Conservation (phyloP, 2,329 filamentous ascomycete genomes). For the Gaeumannomyces tritici region DNA sequence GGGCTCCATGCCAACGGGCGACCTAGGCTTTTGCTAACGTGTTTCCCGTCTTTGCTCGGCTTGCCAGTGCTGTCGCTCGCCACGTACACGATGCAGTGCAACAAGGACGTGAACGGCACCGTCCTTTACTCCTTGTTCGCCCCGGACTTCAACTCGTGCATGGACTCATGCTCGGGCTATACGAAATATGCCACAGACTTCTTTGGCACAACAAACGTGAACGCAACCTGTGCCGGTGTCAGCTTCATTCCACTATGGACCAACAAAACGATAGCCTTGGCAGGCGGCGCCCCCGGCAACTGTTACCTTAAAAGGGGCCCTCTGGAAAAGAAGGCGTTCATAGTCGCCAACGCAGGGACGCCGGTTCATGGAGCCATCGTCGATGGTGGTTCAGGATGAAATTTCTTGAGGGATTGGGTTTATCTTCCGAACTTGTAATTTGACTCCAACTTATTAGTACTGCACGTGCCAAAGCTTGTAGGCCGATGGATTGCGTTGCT, state of each 20-base stretch:
- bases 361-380: constrained; percentile 25
- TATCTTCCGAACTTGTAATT: too few relatives aligned
- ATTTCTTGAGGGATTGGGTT: too few relatives aligned
- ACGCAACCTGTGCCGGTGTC: constrained; percentile 26
- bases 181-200: constrained; percentile 19
- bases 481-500: too few relatives aligned
- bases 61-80: constrained; percentile 23
- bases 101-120: constrained; percentile 26
- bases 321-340: constrained; percentile 19
- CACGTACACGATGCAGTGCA: constrained; percentile 32
- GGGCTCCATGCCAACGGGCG: background rate
- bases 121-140: constrained; percentile 31
- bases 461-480: too few relatives aligned
- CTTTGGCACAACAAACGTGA: constrained; percentile 14
- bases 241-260: constrained; percentile 35
- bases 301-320: constrained; percentile 33
- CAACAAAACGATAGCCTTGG: constrained; percentile 20
- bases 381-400: background rate
- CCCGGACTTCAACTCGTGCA: constrained; percentile 31
- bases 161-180: constrained; percentile 36
- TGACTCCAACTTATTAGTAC: too few relatives aligned
- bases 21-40: background rate
- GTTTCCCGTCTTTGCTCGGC: background rate
- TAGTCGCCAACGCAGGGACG: constrained; percentile 20
- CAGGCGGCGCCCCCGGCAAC: constrained; percentile 29